Evolutionary conservation across 1,284 basidiomycete genomes (phyloP), one percentile per base, ranked within the genome.

Genomic region (Stygiomarasmius scandens): DNA sequence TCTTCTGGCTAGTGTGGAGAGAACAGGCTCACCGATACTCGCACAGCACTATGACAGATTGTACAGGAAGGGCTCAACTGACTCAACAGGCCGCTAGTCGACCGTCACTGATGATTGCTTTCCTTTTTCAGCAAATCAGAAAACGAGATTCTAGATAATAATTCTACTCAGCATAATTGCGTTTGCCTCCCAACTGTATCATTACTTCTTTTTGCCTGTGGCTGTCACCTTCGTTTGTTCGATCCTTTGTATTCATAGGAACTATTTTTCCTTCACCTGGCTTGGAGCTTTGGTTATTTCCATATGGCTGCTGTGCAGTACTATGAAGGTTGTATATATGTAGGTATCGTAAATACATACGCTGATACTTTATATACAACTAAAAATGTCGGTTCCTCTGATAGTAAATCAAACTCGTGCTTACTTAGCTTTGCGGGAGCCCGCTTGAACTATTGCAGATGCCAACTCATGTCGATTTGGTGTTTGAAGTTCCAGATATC

Each of bases 41-140:
- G 58, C 58, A 3, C 51, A 60, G 43, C 58, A 56, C 12, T 60
- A 60, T 41, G 44, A 54, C n/a, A 53, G 47, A 41, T 32, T 60
- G 27, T 60, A 60, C 46, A 53, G 50, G 16, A 54, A 54, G 22
- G 27, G 12, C 3, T 44, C 41, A 8, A 25, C 45, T 19, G 38
- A 41, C 16, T 41, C 38, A 12, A 5, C 27, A 5, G 48, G 19
- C 32, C 46, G 20, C 16, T 47, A 24, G n/a, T 24, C 9, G 23
- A 4, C 23, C 3, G 46, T 47, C 19, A 47, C 14, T 48, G 20
- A 5, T 49, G 38, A 41, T 41, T n/a, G n/a, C n/a, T n/a, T n/a
- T n/a, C n/a, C n/a, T n/a, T 16, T 16, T 9, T 41, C 14, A 19
- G n/a, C 16, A n/a, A 19, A 8, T 19, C 4, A 19, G 16, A 9